These are phyloP conservation scores for Apiospora pterosperma DNA, from an alignment of 2,329 filamentous ascomycete genomes.

Conservation along the genomic window DNA sequence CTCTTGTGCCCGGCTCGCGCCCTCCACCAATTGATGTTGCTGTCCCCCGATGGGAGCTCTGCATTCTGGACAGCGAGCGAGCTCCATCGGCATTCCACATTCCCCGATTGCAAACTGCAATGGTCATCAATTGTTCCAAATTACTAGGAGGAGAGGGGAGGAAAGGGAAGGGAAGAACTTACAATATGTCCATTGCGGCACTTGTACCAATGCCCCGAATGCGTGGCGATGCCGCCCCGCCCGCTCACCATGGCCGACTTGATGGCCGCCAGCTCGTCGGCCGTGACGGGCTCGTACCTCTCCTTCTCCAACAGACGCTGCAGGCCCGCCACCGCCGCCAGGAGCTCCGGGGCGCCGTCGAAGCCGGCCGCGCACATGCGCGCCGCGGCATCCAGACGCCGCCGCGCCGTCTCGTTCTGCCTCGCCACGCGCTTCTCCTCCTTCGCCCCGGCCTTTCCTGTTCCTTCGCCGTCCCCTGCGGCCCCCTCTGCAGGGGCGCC, in stretches of 20 bases:
- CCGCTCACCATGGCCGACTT: constrained; percentile 17
- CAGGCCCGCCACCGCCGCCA: constrained; percentile 43
- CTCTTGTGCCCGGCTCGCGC: constrained; percentile 46
- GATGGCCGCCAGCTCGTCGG: constrained; percentile 42
- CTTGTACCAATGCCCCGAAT: constrained; percentile 58
- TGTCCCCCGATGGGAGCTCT: constrained; percentile 52
- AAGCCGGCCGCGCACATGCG: constrained; percentile 40
- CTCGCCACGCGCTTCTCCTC: not conserved
- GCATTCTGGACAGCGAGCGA: constrained; percentile 61
- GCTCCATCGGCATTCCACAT: constrained; percentile 64
- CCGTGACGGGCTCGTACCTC: constrained; percentile 54
- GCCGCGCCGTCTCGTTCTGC: not conserved
- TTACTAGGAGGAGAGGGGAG: no score
- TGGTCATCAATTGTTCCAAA: no score
- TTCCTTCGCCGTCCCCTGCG: not conserved
- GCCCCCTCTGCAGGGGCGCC: not conserved
- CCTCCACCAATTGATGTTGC: constrained; percentile 44
- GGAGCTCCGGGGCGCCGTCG: constrained; percentile 39
- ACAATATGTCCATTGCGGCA: constrained; percentile 48
- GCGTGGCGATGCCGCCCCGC: not conserved
- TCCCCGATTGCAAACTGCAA: constrained; percentile 60
- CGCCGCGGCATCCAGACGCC: not conserved
- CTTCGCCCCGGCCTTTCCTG: not conserved
- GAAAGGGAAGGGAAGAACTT: not conserved
- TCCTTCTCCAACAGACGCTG: constrained; percentile 42